Evolutionary conservation across 2,329 filamentous ascomycete species (phyloP).

Genomic region (Acephala macrosclerotiorum): DNA sequence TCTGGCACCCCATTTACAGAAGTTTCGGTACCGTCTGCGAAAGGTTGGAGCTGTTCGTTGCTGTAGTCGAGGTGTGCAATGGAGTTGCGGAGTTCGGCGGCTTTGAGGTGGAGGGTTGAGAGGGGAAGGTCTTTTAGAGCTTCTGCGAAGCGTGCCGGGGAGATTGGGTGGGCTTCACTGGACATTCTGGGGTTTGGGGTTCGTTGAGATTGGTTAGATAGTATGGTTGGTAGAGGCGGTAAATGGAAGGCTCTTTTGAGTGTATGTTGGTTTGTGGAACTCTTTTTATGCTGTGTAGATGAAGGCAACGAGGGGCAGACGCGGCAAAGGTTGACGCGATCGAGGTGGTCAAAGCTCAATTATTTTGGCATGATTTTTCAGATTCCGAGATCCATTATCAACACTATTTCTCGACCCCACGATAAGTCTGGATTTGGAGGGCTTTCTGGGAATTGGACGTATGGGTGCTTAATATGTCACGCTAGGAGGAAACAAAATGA

Average conservation of each 20-base stretch:
- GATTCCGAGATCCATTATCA: not conserved
- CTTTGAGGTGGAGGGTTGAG: conserved; percentile 72
- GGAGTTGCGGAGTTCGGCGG: conserved; percentile 77
- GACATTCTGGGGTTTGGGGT: conserved; percentile 58
- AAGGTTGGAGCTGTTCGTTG: conserved; percentile 76
- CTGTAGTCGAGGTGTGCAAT: conserved; percentile 77
- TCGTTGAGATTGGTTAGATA: no score
- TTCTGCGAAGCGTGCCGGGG: conserved; percentile 66
- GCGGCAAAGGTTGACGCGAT: conserved; percentile 3
- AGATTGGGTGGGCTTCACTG: conserved; percentile 67
- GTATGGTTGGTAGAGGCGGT: no score
- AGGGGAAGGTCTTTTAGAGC: conserved; percentile 73
- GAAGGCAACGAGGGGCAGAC: conserved; percentile 12
- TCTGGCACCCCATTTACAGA: conserved; percentile 58
- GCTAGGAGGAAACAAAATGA: conserved; percentile 36
- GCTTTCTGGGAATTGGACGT: not conserved
- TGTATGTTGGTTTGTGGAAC: not conserved
- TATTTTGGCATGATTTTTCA: not conserved
- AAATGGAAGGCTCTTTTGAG: not conserved
- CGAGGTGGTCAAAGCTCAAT: conserved; percentile 25
- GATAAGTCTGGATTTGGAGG: not conserved
- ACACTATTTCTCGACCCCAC: not conserved
- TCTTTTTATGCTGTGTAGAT: not conserved
- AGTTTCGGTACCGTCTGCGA: conserved; percentile 55
- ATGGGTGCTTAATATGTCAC: conserved; percentile 23